Conservation (phyloP, 306 rosid genomes). For the Hippophae rhamnoides region DNA sequence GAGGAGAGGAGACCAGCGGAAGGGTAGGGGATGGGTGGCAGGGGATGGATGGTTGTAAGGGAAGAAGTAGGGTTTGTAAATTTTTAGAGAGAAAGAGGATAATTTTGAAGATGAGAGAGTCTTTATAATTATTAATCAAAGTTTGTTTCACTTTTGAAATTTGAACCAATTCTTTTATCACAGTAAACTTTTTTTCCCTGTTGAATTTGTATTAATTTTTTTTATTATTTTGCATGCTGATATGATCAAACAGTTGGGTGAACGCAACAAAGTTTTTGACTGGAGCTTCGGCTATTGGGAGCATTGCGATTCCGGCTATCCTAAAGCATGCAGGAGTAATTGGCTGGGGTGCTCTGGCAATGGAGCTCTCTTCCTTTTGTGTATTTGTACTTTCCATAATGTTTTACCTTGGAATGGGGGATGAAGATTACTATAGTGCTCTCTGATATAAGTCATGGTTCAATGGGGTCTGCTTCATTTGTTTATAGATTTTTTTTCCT, state of each 20-base stretch:
- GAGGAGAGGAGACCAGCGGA: too few relatives aligned
- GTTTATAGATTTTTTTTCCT: constrained; percentile 22
- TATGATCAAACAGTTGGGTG: constrained; percentile 60
- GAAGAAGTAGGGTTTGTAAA: too few relatives aligned
- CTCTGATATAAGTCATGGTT: constrained; percentile 27
- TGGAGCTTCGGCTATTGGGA: constrained; percentile 67
- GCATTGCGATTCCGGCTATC: constrained; percentile 79
- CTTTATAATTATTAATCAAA: too few relatives aligned
- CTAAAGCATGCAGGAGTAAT: constrained; percentile 75
- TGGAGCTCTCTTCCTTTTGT: constrained; percentile 73
- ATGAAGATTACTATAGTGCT: constrained; percentile 37
- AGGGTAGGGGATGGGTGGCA: too few relatives aligned
- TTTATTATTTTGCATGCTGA: constrained; percentile 7
- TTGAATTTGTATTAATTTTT: not conserved
- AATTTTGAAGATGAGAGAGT: too few relatives aligned
- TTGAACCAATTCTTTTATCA: constrained; percentile 2
- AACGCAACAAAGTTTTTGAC: constrained; percentile 74
- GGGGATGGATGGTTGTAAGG: too few relatives aligned
- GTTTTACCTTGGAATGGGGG: constrained; percentile 45
- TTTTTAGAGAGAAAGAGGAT: too few relatives aligned
- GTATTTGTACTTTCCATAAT: constrained; percentile 50
- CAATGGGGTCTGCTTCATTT: constrained; percentile 9
- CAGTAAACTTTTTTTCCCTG: not conserved
- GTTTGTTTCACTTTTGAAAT: constrained; percentile 18
- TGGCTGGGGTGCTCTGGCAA: constrained; percentile 75